Percentiles rank a stretch among this genome's conserved stretches.
Conservation (phyloP, 352 stramenopile genomes). For the Pythium pectinolyticum region DNA sequence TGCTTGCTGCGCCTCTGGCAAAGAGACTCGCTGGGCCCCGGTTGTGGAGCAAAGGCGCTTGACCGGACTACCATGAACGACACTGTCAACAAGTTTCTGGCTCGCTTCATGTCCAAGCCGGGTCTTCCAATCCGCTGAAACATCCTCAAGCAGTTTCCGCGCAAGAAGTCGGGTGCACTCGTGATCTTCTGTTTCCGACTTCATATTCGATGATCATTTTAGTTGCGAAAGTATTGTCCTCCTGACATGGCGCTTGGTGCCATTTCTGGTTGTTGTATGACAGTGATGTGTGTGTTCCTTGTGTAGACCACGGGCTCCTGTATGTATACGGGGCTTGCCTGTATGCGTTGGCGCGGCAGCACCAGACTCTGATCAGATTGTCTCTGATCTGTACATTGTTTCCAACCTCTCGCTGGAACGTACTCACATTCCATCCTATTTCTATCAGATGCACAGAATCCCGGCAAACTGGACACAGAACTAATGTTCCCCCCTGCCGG, state of each 20-base stretch:
- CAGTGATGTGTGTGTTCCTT: too few species aligned
- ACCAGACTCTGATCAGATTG: neutral
- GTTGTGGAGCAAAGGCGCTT: neutral
- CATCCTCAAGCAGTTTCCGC: conserved; percentile 4
- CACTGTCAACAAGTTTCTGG: neutral
- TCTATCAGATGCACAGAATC: neutral
- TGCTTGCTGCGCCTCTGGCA: neutral
- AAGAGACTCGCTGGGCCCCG: neutral
- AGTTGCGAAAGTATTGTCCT: neutral
- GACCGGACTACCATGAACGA: neutral
- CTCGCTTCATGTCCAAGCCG: neutral
- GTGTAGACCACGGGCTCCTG: too few species aligned
- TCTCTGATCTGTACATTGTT: neutral
- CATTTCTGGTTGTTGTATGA: too few species aligned
- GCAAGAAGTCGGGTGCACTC: neutral
- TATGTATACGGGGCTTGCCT: neutral
- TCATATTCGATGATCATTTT: too few species aligned
- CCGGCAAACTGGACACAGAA: neutral
- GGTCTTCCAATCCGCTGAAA: neutral
- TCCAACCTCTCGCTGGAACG: neutral
- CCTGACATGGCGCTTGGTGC: too few species aligned
- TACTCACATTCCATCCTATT: neutral
- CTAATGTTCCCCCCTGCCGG: neutral
- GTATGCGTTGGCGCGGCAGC: too few species aligned
- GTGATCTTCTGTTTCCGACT: too few species aligned